phyloP scores from a whole-genome alignment of 2,329 filamentous ascomycete species.

The Amauroascus niger region DNA sequence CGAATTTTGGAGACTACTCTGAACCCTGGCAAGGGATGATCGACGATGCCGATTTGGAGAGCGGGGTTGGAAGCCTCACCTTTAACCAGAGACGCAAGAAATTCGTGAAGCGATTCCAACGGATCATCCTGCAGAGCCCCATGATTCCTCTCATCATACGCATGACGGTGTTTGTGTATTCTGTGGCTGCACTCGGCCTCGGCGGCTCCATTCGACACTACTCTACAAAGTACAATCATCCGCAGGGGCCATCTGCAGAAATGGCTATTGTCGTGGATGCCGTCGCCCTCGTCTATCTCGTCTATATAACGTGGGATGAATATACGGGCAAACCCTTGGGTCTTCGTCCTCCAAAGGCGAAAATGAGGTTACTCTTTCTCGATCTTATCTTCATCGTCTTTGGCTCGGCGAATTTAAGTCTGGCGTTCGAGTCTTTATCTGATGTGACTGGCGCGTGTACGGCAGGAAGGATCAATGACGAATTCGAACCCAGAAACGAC shows the following conservation, averaged over 20 bases:
- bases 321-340: constrained; percentile 91
- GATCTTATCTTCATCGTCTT: constrained; percentile 97
- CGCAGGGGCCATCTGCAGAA: constrained; percentile 64
- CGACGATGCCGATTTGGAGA: constrained; percentile 42
- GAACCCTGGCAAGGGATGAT: constrained; percentile 45
- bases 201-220: constrained; percentile 63
- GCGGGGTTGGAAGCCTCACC: constrained; percentile 41
- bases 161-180: constrained; percentile 71
- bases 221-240: constrained; percentile 39
- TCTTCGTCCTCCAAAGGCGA: constrained; percentile 69
- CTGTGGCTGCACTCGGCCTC: constrained; percentile 68
- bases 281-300: constrained; percentile 77
- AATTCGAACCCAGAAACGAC: constrained; percentile 28
- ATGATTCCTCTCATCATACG: constrained; percentile 80
- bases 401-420: constrained; percentile 80
- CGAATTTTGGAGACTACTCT: constrained; percentile 38
- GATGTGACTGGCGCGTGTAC: constrained; percentile 52
- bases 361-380: constrained; percentile 79
- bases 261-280: constrained; percentile 86
- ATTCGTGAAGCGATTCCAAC: constrained; percentile 54
- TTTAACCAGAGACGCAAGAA: constrained; percentile 45
- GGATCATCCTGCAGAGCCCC: constrained; percentile 64
- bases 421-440: constrained; percentile 76
- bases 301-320: constrained; percentile 93
- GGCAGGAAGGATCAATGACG: constrained; percentile 34